Conservation (phyloP, 768 basidiomycete species). For the Mycena kentingensis region DNA sequence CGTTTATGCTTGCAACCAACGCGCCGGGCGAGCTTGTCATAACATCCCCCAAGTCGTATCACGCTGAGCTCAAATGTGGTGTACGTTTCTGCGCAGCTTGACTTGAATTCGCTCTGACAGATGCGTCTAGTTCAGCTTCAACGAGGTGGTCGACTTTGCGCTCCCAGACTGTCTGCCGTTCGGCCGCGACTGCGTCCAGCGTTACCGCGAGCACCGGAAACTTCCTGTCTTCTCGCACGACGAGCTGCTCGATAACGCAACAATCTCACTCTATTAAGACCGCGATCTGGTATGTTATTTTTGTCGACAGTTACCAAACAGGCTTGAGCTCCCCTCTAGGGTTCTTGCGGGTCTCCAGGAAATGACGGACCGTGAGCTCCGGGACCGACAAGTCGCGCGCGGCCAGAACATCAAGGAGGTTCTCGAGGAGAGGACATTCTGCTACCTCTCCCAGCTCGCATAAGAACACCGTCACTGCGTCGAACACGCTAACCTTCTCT, state of each 20-base stretch:
- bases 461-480: slow-evolving; percentile 84
- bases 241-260: slow-evolving; percentile 92
- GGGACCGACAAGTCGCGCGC: slow-evolving; percentile 64
- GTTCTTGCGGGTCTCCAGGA: slow-evolving; percentile 79
- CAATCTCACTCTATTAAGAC: slow-evolving; percentile 92
- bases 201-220: slow-evolving; percentile 90
- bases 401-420: slow-evolving; percentile 61
- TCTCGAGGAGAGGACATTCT: slow-evolving; percentile 83
- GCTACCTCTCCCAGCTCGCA: slow-evolving; percentile 90
- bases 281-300: slow-evolving; percentile 75
- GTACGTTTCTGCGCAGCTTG: slow-evolving; percentile 49
- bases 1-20: slow-evolving; percentile 93
- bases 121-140: slow-evolving; percentile 92
- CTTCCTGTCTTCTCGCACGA: slow-evolving; percentile 98
- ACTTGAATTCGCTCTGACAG: slow-evolving; percentile 24
- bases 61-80: slow-evolving; percentile 98
- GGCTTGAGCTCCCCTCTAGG: slow-evolving; percentile 51
- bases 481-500: slow-evolving; percentile 79
- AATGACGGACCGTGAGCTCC: slow-evolving; percentile 86
- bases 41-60: slow-evolving; percentile 97
- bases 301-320: neutral
- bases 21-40: slow-evolving; percentile 97
- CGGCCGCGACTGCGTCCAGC: slow-evolving; percentile 84
- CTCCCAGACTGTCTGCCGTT: slow-evolving; percentile 91
- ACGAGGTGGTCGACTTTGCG: slow-evolving; percentile 99